Base-by-base conservation (phyloP, 2,329 filamentous ascomycete species). In the Coniella vitis region DNA sequence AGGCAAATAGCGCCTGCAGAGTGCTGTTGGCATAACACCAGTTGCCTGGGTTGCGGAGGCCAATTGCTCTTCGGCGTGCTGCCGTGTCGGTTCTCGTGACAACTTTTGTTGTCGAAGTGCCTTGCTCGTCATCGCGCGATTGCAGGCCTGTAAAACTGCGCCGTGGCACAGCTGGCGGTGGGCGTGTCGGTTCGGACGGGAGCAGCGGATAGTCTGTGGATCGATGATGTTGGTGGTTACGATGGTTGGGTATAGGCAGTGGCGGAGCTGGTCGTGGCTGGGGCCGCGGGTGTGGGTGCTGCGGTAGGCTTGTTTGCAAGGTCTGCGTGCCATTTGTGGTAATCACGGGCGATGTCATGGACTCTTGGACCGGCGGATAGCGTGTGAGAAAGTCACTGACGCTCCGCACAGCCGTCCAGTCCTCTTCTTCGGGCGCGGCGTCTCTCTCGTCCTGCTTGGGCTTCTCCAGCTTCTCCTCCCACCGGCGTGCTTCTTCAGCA, bases 21-120 rank as follows among this genome's bases (percentile, higher is more conserved):
- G 84, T 84, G n/a, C 88, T 84, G 65, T 95, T 96, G 73, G 93
- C 90, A 62, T 95, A 96, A 63, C 91, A 96, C 56, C 86, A 90
- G 40, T 86, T 84, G 1, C 82, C 80, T 36, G 89, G 87, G 58
- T 96, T 96, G 51, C 81, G 70, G 12, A 96, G 74, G 0, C 91
- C 90, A 7, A 64, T 59, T n/a, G 10, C 87, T 86, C 76, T 57
- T 81, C 71, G 64, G 69, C 69, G 39, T 1, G 37, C 51, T 55
- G 57, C 65, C 65, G 56, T 59, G 65, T 45, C 63, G 61, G 45
- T 60, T 58, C 72, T 69, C 55, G 53, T 61, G 65, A 38, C 67
- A 60, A 69, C 57, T 68, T 67, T 45, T 68, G 71, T 60, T 68
- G 71, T 60, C 55, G 72, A 58, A 57, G 73, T 59, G n/a, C 63